These are phyloP conservation scores for Phyllosticta capitalensis DNA, from an alignment of 2,329 filamentous ascomycete species.

Conservation along the genomic window DNA sequence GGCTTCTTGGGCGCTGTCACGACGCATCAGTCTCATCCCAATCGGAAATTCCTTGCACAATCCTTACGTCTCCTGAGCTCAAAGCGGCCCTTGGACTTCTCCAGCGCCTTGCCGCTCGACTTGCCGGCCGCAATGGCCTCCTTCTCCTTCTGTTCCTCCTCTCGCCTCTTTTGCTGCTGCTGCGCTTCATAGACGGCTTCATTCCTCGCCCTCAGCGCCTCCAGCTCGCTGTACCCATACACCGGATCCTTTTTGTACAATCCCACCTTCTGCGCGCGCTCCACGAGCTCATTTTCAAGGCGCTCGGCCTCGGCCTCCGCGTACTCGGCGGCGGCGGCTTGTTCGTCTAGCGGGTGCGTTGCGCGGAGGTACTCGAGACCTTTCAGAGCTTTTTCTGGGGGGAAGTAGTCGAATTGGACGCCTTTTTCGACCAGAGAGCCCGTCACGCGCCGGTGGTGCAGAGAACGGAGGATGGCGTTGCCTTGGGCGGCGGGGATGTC, in stretches of 20 bases:
- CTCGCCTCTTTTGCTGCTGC: slow-evolving; percentile 19
- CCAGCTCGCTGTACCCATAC: slow-evolving; percentile 11
- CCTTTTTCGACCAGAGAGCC: slow-evolving; percentile 32
- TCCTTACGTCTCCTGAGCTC: slow-evolving; percentile 24
- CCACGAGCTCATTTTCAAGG: slow-evolving; percentile 26
- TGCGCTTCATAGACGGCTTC: slow-evolving; percentile 24
- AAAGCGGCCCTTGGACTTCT: slow-evolving; percentile 20
- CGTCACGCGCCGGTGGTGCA: slow-evolving; percentile 30
- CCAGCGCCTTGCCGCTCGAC: slow-evolving; percentile 9
- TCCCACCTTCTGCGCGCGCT: slow-evolving; percentile 20
- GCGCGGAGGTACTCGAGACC: slow-evolving; percentile 28
- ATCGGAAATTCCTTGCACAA: slow-evolving; percentile 18
- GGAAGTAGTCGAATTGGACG: slow-evolving; percentile 19
- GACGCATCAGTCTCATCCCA: slow-evolving; percentile 21
- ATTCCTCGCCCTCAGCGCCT: slow-evolving; percentile 21
- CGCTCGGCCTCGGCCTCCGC: slow-evolving; percentile 29
- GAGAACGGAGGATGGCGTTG: slow-evolving; percentile 28
- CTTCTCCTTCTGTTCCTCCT: slow-evolving; percentile 15
- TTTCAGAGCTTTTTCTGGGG: slow-evolving; percentile 19
- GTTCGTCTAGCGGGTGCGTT: slow-evolving; percentile 30
- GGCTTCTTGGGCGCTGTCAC: slow-evolving; percentile 6
- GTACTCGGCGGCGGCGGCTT: slow-evolving; percentile 30
- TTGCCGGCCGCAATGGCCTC: not conserved
- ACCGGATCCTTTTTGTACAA: slow-evolving; percentile 22
- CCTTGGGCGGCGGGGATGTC: slow-evolving; percentile 20